Percentiles rank a stretch among this genome's conserved stretches.
Evolutionary conservation across 306 rosid species (phyloP).

Genomic region (Datisca glomerata): DNA sequence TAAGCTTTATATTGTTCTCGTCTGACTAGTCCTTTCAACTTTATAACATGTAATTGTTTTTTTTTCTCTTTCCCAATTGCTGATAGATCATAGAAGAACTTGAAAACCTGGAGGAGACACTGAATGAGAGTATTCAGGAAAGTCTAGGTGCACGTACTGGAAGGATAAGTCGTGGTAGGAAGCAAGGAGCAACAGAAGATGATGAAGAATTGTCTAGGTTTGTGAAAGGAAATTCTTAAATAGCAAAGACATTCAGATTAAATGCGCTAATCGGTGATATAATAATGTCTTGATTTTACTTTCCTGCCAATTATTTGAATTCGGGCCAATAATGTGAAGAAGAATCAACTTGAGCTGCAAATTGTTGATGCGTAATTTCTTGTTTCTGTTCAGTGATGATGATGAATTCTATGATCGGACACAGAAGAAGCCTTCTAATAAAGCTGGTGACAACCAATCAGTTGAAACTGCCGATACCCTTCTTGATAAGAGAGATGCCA

Average conservation of each 20-base stretch:
- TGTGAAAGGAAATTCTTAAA: not conserved
- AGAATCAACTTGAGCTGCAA: too few species aligned
- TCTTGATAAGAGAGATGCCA: constrained; percentile 73
- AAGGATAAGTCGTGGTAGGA: constrained; percentile 44
- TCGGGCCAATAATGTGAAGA: too few species aligned
- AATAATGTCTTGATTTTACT: too few species aligned
- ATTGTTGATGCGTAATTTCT: too few species aligned
- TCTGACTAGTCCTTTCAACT: not conserved
- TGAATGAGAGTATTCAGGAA: constrained; percentile 89
- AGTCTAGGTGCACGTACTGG: constrained; percentile 81
- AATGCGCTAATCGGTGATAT: too few species aligned
- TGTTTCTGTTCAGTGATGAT: constrained; percentile 45
- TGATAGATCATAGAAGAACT: constrained; percentile 78
- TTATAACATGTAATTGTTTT: not conserved
- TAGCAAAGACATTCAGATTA: too few species aligned
- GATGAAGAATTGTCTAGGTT: constrained; percentile 71
- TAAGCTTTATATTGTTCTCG: not conserved
- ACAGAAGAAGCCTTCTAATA: constrained; percentile 43
- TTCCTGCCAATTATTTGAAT: too few species aligned
- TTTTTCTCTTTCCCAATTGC: constrained; percentile 3
- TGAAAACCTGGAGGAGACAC: constrained; percentile 92
- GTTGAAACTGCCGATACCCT: constrained; percentile 88
- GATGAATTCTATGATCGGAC: constrained; percentile 97
- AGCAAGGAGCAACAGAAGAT: constrained; percentile 61
- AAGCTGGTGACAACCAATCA: constrained; percentile 43